phyloP scores from a whole-genome alignment of 1,284 basidiomycete species.

The Fomitopsis schrenkii region DNA sequence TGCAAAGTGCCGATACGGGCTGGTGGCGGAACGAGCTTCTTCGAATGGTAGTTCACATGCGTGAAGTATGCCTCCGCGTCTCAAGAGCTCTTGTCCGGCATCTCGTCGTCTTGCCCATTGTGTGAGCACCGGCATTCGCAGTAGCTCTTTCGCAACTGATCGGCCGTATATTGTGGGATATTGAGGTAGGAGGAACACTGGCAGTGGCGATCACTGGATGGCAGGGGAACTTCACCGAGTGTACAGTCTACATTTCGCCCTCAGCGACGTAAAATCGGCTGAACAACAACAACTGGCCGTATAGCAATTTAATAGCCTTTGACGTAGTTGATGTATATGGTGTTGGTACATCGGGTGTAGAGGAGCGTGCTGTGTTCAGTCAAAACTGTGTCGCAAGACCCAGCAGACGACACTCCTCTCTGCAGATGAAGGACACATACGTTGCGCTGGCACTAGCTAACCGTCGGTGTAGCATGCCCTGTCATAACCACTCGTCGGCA shows the following conservation, averaged over 20 bases:
- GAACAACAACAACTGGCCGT: no score
- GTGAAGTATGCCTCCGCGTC: constrained; percentile 76
- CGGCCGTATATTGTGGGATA: no score
- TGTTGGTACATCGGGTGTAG: constrained; percentile 81
- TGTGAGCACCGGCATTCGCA: constrained; percentile 44
- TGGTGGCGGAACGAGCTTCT: constrained; percentile 80
- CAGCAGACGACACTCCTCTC: constrained; percentile 57
- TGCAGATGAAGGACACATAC: constrained; percentile 84
- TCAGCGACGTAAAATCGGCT: no score
- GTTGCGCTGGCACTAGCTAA: constrained; percentile 60
- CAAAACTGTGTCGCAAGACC: background rate
- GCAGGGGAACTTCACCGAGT: no score
- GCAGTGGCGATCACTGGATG: no score
- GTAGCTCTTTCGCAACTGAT: constrained; percentile 80
- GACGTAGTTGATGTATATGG: constrained; percentile 64
- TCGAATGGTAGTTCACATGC: constrained; percentile 86
- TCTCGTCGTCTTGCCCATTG: constrained; percentile 24
- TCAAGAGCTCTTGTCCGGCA: constrained; percentile 41
- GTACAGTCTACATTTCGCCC: no score
- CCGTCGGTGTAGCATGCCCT: constrained; percentile 85
- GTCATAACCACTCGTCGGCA: background rate
- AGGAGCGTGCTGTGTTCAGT: constrained; percentile 48
- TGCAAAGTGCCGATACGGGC: background rate
- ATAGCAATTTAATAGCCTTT: constrained; percentile 78
- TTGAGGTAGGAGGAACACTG: no score